phyloP scores from a whole-genome alignment of 805 yeast genomes.

The Starmera dryadoides region DNA sequence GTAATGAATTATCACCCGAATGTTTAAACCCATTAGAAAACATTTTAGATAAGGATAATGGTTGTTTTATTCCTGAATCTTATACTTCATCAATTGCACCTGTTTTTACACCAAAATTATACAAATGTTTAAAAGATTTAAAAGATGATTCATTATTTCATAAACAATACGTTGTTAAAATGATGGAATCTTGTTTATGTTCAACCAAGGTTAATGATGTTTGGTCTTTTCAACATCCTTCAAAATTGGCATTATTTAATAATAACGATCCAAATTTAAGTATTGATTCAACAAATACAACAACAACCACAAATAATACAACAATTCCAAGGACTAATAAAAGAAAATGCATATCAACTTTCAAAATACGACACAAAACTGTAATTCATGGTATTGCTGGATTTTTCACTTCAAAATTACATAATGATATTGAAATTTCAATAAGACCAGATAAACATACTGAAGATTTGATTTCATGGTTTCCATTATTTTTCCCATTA shows the following conservation, averaged over 20 bases:
- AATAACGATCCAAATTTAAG: constrained; percentile 35
- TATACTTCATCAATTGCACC: constrained; percentile 63
- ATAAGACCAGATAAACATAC: constrained; percentile 40
- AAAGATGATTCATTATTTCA: constrained; percentile 21
- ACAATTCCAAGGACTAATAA: constrained; percentile 54
- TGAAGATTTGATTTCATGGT: constrained; percentile 52
- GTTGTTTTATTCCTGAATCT: constrained; percentile 55
- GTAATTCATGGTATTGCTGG: constrained; percentile 72
- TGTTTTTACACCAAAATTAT: constrained; percentile 48
- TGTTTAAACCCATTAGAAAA: constrained; percentile 43
- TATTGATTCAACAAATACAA: constrained; percentile 54
- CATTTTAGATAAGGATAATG: constrained; percentile 30
- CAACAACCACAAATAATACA: constrained; percentile 15
- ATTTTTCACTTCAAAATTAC: constrained; percentile 64
- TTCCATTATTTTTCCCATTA: constrained; percentile 60
- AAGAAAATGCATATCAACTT: constrained; percentile 24
- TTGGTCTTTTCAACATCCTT: constrained; percentile 61
- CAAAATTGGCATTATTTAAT: constrained; percentile 15
- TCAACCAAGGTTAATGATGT: constrained; percentile 40
- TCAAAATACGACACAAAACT: constrained; percentile 41
- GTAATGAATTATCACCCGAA: constrained; percentile 87
- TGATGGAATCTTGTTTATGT: constrained; percentile 33
- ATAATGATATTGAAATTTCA: constrained; percentile 47
- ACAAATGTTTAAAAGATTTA: constrained; percentile 24
- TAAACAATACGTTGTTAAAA: constrained; percentile 32